These are phyloP conservation scores for Bolboschoenoplectus hybrid DNA, from an alignment of 202 grass and related monocot species.

Conservation along the genomic window DNA sequence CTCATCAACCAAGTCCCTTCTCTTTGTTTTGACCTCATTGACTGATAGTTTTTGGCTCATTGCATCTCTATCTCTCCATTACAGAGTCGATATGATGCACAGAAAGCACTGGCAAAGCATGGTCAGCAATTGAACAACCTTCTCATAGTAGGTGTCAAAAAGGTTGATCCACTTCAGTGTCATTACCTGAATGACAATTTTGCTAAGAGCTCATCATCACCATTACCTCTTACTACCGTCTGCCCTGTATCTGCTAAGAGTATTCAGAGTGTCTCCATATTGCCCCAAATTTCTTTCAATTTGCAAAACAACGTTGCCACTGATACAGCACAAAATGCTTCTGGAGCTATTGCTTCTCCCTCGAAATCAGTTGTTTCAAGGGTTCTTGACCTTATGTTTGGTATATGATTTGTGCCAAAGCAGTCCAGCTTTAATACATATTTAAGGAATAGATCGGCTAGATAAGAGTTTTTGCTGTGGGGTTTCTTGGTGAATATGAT, in stretches of 20 bases:
- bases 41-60: conserved; percentile 31
- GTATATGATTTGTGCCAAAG: conserved; percentile 34
- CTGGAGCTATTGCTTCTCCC: conserved; percentile 79
- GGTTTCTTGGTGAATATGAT: neutral
- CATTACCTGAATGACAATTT: conserved; percentile 68
- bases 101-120: conserved; percentile 76
- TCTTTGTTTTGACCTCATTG: neutral
- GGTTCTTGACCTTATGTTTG: conserved; percentile 95
- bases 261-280: conserved; percentile 35
- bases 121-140: conserved; percentile 79
- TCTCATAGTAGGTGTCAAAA: conserved; percentile 90
- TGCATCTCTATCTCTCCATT: conserved; percentile 19
- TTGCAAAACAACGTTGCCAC: conserved; percentile 52
- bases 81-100: conserved; percentile 77
- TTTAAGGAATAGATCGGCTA: neutral
- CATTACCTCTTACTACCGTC: conserved; percentile 45
- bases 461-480: neutral
- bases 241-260: conserved; percentile 42
- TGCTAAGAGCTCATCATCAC: conserved; percentile 31
- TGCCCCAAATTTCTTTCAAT: conserved; percentile 36
- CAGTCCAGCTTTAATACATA: neutral
- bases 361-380: conserved; percentile 75
- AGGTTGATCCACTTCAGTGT: conserved; percentile 68
- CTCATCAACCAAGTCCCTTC: neutral
- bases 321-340: conserved; percentile 35